A percentile compares a stretch with the other conserved stretches of the same genome.
These are phyloP conservation scores for Parietaria judaica DNA, from an alignment of 306 rosid genomes.

Conservation along the genomic window DNA sequence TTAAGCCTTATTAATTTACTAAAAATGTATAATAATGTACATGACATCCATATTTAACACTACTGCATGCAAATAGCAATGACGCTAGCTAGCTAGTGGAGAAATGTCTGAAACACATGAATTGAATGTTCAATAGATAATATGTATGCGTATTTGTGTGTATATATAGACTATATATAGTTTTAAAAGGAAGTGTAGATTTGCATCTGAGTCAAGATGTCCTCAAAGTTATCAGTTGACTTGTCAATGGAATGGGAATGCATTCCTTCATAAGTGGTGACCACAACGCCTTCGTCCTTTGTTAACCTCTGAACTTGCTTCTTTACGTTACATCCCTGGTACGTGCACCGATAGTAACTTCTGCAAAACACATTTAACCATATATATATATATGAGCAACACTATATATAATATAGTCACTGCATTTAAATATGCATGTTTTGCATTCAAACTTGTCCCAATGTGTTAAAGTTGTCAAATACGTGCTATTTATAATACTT, in stretches of 20 bases:
- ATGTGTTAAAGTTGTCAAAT: no score
- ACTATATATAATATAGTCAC: background rate
- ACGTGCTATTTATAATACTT: no score
- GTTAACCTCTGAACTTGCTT: constrained; percentile 46
- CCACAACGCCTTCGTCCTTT: constrained; percentile 37
- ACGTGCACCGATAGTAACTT: constrained; percentile 48
- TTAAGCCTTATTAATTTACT: no score
- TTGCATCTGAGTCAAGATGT: constrained; percentile 45
- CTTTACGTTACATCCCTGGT: constrained; percentile 44
- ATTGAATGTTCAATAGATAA: no score
- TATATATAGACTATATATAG: background rate
- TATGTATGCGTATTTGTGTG: no score
- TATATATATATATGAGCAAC: background rate
- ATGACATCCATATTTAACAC: no score
- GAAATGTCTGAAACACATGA: no score
- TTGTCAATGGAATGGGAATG: constrained; percentile 46
- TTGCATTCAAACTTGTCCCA: no score
- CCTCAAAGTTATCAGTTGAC: constrained; percentile 46
- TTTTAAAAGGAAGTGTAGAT: constrained; percentile 26
- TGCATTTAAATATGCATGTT: no score
- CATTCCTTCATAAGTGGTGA: constrained; percentile 45
- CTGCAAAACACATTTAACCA: constrained; percentile 15
- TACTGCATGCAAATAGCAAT: no score
- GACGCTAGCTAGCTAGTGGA: no score
- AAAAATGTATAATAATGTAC: no score